Conservation (phyloP, 2,329 filamentous ascomycete genomes). For the Aaosphaeria pasadenensis region DNA sequence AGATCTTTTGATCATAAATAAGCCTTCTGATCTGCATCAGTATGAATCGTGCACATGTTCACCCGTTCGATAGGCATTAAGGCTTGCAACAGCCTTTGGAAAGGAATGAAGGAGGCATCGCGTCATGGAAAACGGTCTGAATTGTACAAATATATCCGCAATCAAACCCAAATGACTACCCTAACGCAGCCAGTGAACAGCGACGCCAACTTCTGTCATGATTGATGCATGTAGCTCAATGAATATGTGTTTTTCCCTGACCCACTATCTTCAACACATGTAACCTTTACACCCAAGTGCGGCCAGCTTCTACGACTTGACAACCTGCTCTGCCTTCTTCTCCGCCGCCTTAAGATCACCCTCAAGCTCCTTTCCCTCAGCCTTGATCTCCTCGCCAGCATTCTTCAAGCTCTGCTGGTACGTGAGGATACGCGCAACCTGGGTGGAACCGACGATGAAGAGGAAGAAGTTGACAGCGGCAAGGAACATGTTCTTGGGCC, state of each 20-base stretch:
- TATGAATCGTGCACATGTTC: too few relatives aligned
- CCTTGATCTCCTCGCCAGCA: conserved; percentile 37
- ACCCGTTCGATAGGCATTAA: too few relatives aligned
- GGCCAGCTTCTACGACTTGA: conserved; percentile 10
- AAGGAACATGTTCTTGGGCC: conserved; percentile 85
- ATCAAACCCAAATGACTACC: too few relatives aligned
- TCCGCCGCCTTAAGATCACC: conserved; percentile 28
- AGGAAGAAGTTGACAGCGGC: conserved; percentile 99
- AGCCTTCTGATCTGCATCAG: too few relatives aligned
- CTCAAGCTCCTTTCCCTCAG: conserved; percentile 32
- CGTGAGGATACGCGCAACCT: conserved; percentile 72
- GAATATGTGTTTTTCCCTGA: neutral
- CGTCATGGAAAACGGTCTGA: too few relatives aligned
- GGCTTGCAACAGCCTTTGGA: too few relatives aligned
- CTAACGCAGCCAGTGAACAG: too few relatives aligned
- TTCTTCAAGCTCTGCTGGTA: conserved; percentile 62
- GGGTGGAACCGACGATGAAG: conserved; percentile 78
- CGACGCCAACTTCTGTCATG: too few relatives aligned
- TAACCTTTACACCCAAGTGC: neutral
- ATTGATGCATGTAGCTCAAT: too few relatives aligned
- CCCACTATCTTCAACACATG: neutral
- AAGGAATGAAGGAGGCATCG: too few relatives aligned
- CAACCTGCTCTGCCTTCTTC: conserved; percentile 23
- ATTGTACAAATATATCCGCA: too few relatives aligned
- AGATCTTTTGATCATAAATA: too few relatives aligned